Conservation (phyloP, 2,329 filamentous ascomycete species). For the Aureobasidium mangrovei region DNA sequence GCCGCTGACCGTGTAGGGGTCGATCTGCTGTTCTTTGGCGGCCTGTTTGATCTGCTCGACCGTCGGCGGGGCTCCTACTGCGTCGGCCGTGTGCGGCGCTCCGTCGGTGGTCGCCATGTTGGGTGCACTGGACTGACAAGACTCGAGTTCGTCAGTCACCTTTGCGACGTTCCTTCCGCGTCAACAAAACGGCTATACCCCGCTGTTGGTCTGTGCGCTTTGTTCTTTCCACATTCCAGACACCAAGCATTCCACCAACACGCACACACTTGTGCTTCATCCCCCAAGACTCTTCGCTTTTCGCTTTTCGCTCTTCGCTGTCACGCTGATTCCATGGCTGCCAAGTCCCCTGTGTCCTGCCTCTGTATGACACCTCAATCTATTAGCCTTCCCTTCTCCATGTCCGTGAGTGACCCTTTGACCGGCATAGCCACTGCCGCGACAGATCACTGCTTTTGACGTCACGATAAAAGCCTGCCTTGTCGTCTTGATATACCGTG, state of each 20-base stretch:
- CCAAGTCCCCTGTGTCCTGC: too few species aligned
- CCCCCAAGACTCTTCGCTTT: too few species aligned
- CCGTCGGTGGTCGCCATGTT: constrained; percentile 11
- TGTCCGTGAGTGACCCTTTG: too few species aligned
- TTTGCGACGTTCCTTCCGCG: neutral
- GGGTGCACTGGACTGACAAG: neutral
- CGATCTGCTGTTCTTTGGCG: constrained; percentile 43
- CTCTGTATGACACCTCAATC: too few species aligned
- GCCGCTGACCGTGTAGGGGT: constrained; percentile 62
- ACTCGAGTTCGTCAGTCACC: neutral
- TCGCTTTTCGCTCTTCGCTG: too few species aligned
- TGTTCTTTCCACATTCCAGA: neutral
- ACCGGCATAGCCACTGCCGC: too few species aligned
- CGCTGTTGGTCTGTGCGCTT: constrained; percentile 10
- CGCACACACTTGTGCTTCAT: too few species aligned
- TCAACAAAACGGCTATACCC: constrained; percentile 7
- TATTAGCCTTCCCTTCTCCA: too few species aligned
- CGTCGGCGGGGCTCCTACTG: constrained; percentile 21
- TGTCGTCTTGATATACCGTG: neutral
- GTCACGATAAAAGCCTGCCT: too few species aligned
- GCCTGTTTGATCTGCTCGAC: constrained; percentile 20
- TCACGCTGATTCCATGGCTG: too few species aligned
- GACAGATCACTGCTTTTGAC: too few species aligned
- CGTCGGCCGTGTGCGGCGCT: constrained; percentile 19
- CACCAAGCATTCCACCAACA: too few species aligned